Percentiles rank a stretch among this genome's conserved stretches.
Conservation (phyloP, 257 asterid genomes). For the Jasminum sambac region DNA sequence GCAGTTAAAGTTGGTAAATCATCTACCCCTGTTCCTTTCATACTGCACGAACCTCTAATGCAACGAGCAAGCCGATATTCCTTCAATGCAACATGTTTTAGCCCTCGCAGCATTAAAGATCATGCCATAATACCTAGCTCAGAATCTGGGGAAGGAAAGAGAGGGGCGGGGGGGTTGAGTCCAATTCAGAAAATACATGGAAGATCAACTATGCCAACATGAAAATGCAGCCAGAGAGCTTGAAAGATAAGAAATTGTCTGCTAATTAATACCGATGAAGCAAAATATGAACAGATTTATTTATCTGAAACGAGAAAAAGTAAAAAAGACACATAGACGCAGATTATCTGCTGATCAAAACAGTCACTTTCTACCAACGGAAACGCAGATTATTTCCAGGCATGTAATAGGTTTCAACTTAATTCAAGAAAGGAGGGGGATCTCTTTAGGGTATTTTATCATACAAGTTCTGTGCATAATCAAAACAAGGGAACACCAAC, state of each 20-base stretch:
- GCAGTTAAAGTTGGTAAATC: slow-evolving; percentile 44
- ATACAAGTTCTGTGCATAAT: neutral
- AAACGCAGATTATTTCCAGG: neutral
- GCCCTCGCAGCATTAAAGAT: slow-evolving; percentile 36
- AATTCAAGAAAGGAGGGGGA: neutral
- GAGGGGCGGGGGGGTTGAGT: neutral
- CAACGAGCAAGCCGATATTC: slow-evolving; percentile 18
- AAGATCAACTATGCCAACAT: neutral
- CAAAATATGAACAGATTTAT: neutral
- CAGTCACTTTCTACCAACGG: neutral
- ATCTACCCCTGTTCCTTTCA: slow-evolving; percentile 49
- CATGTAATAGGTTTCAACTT: neutral
- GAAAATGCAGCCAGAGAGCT: neutral
- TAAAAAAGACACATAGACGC: neutral
- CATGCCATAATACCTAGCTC: slow-evolving; percentile 43
- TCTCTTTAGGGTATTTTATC: neutral
- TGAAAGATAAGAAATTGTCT: neutral
- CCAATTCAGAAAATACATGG: neutral
- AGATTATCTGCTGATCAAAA: neutral
- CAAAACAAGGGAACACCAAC: neutral
- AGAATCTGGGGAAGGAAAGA: slow-evolving; percentile 24
- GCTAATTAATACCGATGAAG: neutral
- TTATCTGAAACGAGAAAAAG: neutral
- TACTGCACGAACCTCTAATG: slow-evolving; percentile 37
- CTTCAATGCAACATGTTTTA: slow-evolving; percentile 22